Percentiles rank a stretch among this genome's conserved stretches.
Evolutionary conservation across 1,284 basidiomycete species (phyloP).

Genomic region (Melampsora americana): DNA sequence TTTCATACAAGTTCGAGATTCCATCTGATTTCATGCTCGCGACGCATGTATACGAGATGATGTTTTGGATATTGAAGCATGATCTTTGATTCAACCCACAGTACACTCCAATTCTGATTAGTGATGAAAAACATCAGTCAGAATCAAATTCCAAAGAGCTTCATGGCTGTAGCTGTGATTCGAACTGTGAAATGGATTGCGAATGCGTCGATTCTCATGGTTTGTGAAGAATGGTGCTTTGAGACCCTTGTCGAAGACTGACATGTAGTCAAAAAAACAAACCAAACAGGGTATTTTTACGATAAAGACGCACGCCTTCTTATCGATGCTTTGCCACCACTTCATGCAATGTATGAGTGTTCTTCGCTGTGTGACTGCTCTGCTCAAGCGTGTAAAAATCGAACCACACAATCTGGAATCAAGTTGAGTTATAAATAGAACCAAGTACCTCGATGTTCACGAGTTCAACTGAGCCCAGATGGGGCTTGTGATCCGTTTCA

Average conservation of each 20-base stretch:
- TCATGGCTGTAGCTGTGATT: conserved; percentile 3
- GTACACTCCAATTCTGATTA: background rate
- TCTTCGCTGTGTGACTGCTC: conserved; percentile 1
- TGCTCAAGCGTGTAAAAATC: background rate
- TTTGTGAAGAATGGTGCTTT: background rate
- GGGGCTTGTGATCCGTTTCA: background rate
- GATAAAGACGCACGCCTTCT: background rate
- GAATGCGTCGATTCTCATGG: conserved; percentile 11
- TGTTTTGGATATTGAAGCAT: too few relatives aligned
- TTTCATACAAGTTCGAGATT: conserved; percentile 1
- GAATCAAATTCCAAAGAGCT: background rate
- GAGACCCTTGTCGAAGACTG: background rate
- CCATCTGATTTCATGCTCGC: background rate
- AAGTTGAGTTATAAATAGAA: conserved; percentile 1
- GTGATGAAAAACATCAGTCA: background rate
- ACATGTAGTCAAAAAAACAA: background rate
- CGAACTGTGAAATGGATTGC: conserved; percentile 7
- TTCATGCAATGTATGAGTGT: conserved; percentile 15
- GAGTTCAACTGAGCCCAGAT: background rate
- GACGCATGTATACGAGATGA: too few relatives aligned
- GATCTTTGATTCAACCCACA: background rate
- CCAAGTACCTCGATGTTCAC: background rate
- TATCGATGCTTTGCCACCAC: conserved; percentile 4
- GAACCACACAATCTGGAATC: conserved; percentile 1
- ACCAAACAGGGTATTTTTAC: conserved; percentile 8